Percentiles rank a stretch among this genome's conserved stretches.
Conservation (phyloP, 768 basidiomycete species). For the Tricholoma bakamatsutake region DNA sequence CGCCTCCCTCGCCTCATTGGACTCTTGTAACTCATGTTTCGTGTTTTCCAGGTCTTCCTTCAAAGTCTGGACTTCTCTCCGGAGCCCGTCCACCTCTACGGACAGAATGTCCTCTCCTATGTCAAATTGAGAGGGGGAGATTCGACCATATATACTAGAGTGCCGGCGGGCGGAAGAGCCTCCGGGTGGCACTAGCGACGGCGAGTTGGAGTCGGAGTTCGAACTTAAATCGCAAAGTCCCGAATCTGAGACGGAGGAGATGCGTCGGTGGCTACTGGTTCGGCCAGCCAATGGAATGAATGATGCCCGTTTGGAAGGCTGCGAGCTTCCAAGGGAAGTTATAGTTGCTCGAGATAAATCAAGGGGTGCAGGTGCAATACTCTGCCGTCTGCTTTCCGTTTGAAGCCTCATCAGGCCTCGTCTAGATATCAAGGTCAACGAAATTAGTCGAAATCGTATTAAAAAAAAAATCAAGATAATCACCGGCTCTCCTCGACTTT, state of each 20-base stretch:
- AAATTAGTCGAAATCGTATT: constrained; percentile 3
- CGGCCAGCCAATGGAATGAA: constrained; percentile 68
- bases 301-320: constrained; percentile 64
- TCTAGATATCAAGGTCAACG: constrained; percentile 29
- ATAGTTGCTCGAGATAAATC: constrained; percentile 51
- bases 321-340: constrained; percentile 34
- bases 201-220: constrained; percentile 30
- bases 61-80: constrained; percentile 50
- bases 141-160: constrained; percentile 50
- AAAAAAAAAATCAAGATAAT: constrained; percentile 18
- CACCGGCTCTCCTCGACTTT: constrained; percentile 88
- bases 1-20: constrained; percentile 80
- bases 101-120: constrained; percentile 18
- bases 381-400: constrained; percentile 65
- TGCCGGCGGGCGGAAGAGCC: constrained; percentile 30
- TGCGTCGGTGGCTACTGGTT: constrained; percentile 54
- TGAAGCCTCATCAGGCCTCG: constrained; percentile 86
- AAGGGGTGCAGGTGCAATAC: constrained; percentile 39
- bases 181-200: constrained; percentile 30
- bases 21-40: constrained; percentile 65
- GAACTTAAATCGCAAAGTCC: constrained; percentile 29
- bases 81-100: constrained; percentile 50
- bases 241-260: constrained; percentile 72
- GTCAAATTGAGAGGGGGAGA: constrained; percentile 36
- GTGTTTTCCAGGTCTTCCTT: constrained; percentile 58